Base-by-base conservation (phyloP, 495 filamentous ascomycete genomes). In the Aspergillus coremiiformis region DNA sequence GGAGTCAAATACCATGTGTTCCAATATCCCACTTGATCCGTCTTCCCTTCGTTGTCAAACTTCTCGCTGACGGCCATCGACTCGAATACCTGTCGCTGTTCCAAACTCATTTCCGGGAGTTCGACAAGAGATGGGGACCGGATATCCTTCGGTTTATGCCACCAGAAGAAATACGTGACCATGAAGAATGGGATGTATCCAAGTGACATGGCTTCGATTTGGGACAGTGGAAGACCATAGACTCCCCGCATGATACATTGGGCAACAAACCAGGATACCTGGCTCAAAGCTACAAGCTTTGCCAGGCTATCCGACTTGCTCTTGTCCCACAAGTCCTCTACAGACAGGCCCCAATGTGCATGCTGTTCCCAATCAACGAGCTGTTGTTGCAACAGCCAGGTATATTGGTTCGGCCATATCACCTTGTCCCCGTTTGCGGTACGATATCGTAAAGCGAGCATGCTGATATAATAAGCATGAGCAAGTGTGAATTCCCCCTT, bases 401-500 rank as follows among this genome's bases (percentile, higher is more conserved):
- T 59, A 41, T 58, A 68, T 37, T 67, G 66, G 41, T 64, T 68
- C 14, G 62, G 66, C 65, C 66, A 70, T 35, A 70, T 58, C 20
- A 68, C 59, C 39, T 47, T 56, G 24, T 62, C 55, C 4, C 63
- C 65, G 7, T 39, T 44, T 17, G 47, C 47, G 5, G 64, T 67
- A 15, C 55, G 58, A 47, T 67, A 68, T 47, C 66, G 58, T 9
- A 71, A 48, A 35, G 66, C 67, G 33, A 69, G 65, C 65, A 71
- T 69, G 54, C 68, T 64, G 44, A 71, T 63, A 42, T 66, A 71
- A 56, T 66, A 69, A 21, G 59, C 66, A 42, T 71, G 64, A n/a
- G 66, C 44, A 21, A 63, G 47, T 41, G 66, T 62, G 24, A 67
- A 51, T 12, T 58, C 15, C 23, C 57, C 59, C 39, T 54, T 47